Evolutionary conservation across 2,329 filamentous ascomycete species (phyloP).

Genomic region (Exophiala sideris): DNA sequence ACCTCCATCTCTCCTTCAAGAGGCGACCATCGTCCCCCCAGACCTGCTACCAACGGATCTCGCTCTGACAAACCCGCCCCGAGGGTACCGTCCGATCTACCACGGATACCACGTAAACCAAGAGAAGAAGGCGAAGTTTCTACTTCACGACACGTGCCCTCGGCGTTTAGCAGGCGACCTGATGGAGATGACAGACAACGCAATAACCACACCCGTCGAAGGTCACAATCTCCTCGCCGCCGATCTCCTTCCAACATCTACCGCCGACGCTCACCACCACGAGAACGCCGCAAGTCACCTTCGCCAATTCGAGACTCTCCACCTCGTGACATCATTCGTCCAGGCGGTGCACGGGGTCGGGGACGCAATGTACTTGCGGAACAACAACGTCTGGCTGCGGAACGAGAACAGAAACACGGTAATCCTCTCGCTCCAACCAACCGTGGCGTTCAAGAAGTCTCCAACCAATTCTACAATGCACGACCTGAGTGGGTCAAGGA

Average conservation of each 20-base stretch:
- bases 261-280: slow-evolving; percentile 30
- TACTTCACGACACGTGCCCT: slow-evolving; percentile 14
- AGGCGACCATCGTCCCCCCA: slow-evolving; percentile 1
- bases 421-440: slow-evolving; percentile 31
- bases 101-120: slow-evolving; percentile 21
- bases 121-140: slow-evolving; percentile 27
- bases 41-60: slow-evolving; percentile 6
- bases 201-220: slow-evolving; percentile 29
- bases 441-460: slow-evolving; percentile 74
- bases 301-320: slow-evolving; percentile 41
- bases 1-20: slow-evolving; percentile 9
- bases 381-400: slow-evolving; percentile 37
- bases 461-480: slow-evolving; percentile 91
- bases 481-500: slow-evolving; percentile 91
- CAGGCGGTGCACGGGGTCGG: slow-evolving; percentile 47
- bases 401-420: slow-evolving; percentile 37
- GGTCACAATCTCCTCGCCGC: slow-evolving; percentile 24
- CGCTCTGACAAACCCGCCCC: slow-evolving; percentile 11
- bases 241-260: slow-evolving; percentile 23
- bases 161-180: slow-evolving; percentile 24
- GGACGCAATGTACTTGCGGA: slow-evolving; percentile 41
- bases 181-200: slow-evolving; percentile 31
- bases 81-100: slow-evolving; percentile 22
- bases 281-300: slow-evolving; percentile 39
- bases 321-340: slow-evolving; percentile 43